These are phyloP conservation scores for Scheffersomyces illinoinensis DNA, from an alignment of 1,139 yeast genomes.

Conservation along the genomic window DNA sequence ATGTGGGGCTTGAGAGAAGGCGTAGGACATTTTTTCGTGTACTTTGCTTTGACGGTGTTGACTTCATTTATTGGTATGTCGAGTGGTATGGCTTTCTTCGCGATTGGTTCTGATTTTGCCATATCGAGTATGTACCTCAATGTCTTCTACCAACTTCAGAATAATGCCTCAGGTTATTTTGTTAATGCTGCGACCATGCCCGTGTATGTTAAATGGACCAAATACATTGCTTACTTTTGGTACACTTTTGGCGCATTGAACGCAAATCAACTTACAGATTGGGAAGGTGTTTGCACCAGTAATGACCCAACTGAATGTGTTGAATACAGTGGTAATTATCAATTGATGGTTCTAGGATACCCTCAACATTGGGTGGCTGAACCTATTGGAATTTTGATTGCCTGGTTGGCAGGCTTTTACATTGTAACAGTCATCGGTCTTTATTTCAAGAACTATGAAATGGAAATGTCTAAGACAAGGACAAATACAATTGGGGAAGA, in stretches of 20 bases:
- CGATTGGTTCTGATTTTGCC: slow-evolving; percentile 18
- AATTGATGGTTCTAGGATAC: slow-evolving; percentile 18
- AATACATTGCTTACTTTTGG: slow-evolving; percentile 27
- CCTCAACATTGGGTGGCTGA: slow-evolving; percentile 22
- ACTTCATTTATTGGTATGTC: slow-evolving; percentile 22
- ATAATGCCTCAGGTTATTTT: slow-evolving; percentile 27
- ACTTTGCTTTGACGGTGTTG: slow-evolving; percentile 17
- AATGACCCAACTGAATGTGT: slow-evolving; percentile 10
- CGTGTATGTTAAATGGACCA: slow-evolving; percentile 26
- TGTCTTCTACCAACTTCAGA: slow-evolving; percentile 23
- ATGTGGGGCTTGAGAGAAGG: slow-evolving; percentile 26
- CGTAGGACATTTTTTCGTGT: slow-evolving; percentile 18
- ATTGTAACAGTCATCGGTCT: slow-evolving; percentile 14
- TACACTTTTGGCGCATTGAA: slow-evolving; percentile 25
- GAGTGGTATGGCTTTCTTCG: slow-evolving; percentile 21
- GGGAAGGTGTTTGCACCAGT: slow-evolving; percentile 22
- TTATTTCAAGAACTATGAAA: slow-evolving; percentile 18
- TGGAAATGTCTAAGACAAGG: slow-evolving; percentile 19
- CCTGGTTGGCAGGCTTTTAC: slow-evolving; percentile 20
- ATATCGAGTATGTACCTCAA: slow-evolving; percentile 18
- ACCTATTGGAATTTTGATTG: slow-evolving; percentile 20
- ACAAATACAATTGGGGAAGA: slow-evolving; percentile 20
- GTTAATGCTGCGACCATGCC: slow-evolving; percentile 27
- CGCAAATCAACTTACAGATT: slow-evolving; percentile 21
- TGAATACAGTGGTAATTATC: slow-evolving; percentile 22